Evolutionary conservation across 257 asterid genomes (phyloP), one percentile per base, ranked within the genome.

Genomic region (Rauvolfia tetraphylla): DNA sequence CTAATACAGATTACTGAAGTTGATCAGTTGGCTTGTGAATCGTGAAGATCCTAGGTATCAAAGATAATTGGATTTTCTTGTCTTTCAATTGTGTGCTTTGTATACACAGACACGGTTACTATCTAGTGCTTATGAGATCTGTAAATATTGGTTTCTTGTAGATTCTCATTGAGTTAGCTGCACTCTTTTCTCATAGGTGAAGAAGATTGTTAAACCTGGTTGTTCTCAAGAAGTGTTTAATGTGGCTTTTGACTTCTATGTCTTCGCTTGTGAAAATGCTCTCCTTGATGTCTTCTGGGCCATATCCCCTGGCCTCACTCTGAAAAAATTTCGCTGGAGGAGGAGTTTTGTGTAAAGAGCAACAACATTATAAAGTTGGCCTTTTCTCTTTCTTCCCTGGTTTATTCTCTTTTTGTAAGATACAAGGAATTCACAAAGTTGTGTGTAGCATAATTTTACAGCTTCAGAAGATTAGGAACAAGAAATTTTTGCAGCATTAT

Each of bases 161-260:
- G 11, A 25, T 27, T 4, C 25, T 68, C 29, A 25, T 31, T 27
- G 29, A 7, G 14, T 5, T 42, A 5, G 44, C 39, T 46, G 69
- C 68, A 36, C 68, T 49, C 18, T 66, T 42, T 31, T 59, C 42
- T 44, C 73, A 72, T 85, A 85, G 91, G 90, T 87, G 81, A 80
- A 80, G 79, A 76, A 72, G 75, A 81, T 89, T 18, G 75, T 65
- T 5, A 82, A 83, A 63, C 88, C 93, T 0, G 91, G 91, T 70
- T 89, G 93, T 78, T 81, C 88, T 0, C 74, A 75, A 39, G 86
- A 89, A 79, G 81, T 75, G 76, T 82, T 89, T 79, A 44, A 87
- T 76, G 81, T 81, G 66, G 90, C 89, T n/a, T 33, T 82, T 87
- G 87, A 75, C 81, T 72, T 84, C 82, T 27, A 48, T 89, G 81